Conservation (phyloP, 1,139 yeast species). For the Suhomyces terraborum region DNA sequence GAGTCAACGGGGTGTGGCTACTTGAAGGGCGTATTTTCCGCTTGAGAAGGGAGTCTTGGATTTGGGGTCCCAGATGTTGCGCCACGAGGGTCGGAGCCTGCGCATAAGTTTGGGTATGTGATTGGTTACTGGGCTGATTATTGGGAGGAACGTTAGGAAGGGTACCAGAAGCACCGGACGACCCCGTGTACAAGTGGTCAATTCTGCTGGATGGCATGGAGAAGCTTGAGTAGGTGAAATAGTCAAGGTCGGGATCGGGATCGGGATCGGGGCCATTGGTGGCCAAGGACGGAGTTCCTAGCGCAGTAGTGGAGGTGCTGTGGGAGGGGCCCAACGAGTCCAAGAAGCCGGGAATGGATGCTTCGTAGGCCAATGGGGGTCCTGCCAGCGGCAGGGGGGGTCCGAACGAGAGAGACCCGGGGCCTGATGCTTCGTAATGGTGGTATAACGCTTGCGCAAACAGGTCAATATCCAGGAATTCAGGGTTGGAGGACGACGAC, state of each 20-base stretch:
- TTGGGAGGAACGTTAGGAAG: neutral
- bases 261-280: slow-evolving; percentile 6
- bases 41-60: slow-evolving; percentile 8
- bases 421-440: slow-evolving; percentile 6
- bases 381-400: slow-evolving; percentile 5
- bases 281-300: slow-evolving; percentile 5
- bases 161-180: too few species aligned
- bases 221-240: slow-evolving; percentile 16
- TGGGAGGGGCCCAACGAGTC: neutral
- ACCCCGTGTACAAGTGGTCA: too few species aligned
- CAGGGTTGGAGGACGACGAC: slow-evolving; percentile 4
- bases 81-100: neutral
- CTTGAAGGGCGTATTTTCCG: slow-evolving; percentile 6
- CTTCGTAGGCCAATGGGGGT: neutral
- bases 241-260: slow-evolving; percentile 12
- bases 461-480: slow-evolving; percentile 10
- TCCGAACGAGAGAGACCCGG: neutral
- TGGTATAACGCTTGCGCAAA: slow-evolving; percentile 11
- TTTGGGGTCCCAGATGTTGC: slow-evolving; percentile 3
- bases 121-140: neutral
- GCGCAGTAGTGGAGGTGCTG: slow-evolving; percentile 4
- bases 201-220: slow-evolving; percentile 16
- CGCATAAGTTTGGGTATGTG: neutral
- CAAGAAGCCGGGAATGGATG: neutral
- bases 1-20: slow-evolving; percentile 9